Evolutionary conservation across 257 asterid species (phyloP).

Genomic region (Penstemon newberryi): DNA sequence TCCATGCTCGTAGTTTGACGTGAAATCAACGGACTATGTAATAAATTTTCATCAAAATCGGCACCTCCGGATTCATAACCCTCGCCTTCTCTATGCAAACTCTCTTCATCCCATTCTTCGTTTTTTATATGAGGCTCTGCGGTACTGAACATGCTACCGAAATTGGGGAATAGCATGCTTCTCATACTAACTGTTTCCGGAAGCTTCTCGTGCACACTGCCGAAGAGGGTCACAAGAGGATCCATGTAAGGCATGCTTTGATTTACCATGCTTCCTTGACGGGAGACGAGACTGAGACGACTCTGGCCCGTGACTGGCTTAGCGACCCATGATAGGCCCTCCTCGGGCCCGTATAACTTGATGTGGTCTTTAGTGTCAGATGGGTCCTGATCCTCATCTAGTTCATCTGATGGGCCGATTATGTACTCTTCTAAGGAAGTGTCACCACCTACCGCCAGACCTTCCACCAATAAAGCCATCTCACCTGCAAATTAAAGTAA

Average conservation of each 20-base stretch:
- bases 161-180: constrained; percentile 83
- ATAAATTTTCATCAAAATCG: constrained; percentile 49
- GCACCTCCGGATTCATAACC: constrained; percentile 41
- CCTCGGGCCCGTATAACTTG: constrained; percentile 73
- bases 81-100: constrained; percentile 60
- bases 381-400: constrained; percentile 47
- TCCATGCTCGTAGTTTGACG: constrained; percentile 67
- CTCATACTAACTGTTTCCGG: constrained; percentile 68
- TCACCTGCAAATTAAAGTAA: constrained; percentile 47
- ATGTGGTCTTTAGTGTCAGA: constrained; percentile 41
- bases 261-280: constrained; percentile 63
- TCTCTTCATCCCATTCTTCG: constrained; percentile 81
- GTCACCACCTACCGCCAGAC: constrained; percentile 65
- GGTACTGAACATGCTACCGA: constrained; percentile 82
- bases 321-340: constrained; percentile 74
- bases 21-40: constrained; percentile 68
- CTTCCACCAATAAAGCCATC: constrained; percentile 80
- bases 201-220: constrained; percentile 77
- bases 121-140: constrained; percentile 50
- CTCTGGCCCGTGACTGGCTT: constrained; percentile 64
- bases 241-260: constrained; percentile 62
- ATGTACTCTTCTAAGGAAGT: constrained; percentile 71
- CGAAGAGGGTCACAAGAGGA: constrained; percentile 76
- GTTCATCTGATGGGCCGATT: constrained; percentile 60
- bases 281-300: constrained; percentile 56